phyloP scores from a whole-genome alignment of 495 filamentous ascomycete genomes.

The Cercophora sp. region DNA sequence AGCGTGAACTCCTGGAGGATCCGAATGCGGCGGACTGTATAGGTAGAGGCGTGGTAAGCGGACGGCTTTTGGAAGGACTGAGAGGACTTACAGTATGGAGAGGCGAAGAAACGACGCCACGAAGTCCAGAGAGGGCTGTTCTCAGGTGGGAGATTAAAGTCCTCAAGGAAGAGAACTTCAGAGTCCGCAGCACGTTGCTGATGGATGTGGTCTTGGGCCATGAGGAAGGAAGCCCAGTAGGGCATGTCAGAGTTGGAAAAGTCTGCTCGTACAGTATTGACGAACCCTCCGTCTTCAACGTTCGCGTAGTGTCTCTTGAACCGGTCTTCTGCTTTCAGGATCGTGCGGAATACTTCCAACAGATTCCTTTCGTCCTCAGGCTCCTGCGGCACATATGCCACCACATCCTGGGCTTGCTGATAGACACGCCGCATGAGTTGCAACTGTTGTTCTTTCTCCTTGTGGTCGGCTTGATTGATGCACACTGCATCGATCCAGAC shows the following conservation, averaged over 20 bases:
- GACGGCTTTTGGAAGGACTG: no score
- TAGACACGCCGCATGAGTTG: background rate
- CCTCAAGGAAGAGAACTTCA: background rate
- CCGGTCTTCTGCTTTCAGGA: background rate
- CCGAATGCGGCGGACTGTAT: background rate
- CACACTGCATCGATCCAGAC: background rate
- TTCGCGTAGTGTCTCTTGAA: background rate
- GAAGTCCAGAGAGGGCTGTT: no score
- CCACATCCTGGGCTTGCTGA: background rate
- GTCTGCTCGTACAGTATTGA: background rate
- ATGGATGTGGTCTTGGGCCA: background rate
- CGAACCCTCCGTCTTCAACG: background rate
- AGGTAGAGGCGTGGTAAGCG: no score
- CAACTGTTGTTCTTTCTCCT: background rate
- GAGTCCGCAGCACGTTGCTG: background rate
- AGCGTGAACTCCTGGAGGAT: background rate
- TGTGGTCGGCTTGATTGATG: background rate
- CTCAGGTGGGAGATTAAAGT: background rate
- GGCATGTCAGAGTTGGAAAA: background rate
- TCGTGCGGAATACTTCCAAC: background rate
- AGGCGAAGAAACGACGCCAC: no score
- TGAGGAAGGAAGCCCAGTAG: background rate
- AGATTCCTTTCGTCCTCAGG: background rate
- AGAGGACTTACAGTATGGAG: no score
- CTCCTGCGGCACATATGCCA: background rate